These are phyloP conservation scores for Tricholoma matsutake DNA, from an alignment of 768 basidiomycete species.

Conservation along the genomic window DNA sequence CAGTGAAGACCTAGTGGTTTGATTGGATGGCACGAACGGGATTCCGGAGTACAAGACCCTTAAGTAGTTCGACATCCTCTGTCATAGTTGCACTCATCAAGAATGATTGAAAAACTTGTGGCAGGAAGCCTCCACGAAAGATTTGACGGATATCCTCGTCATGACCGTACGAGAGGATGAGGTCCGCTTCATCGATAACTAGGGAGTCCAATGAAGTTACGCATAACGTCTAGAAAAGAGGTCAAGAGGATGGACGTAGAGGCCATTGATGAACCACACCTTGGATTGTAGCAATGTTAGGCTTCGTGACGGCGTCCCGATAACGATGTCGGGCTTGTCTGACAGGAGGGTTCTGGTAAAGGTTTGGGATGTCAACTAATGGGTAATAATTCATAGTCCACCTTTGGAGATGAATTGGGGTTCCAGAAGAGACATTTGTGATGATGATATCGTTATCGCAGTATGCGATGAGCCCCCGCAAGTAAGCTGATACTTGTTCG, in stretches of 20 bases:
- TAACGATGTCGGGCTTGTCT: slow-evolving; percentile 76
- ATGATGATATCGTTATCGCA: slow-evolving; percentile 73
- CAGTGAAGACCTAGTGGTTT: neutral
- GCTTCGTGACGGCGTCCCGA: slow-evolving; percentile 75
- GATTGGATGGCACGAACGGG: slow-evolving; percentile 56
- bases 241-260: neutral
- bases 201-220: slow-evolving; percentile 74
- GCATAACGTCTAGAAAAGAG: slow-evolving; percentile 49
- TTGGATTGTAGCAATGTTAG: slow-evolving; percentile 69
- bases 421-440: slow-evolving; percentile 76
- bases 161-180: slow-evolving; percentile 95
- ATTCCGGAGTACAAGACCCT: slow-evolving; percentile 81
- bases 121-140: slow-evolving; percentile 66
- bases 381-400: slow-evolving; percentile 2
- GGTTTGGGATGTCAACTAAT: neutral
- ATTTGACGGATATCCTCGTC: slow-evolving; percentile 81
- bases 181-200: slow-evolving; percentile 96
- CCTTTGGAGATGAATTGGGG: slow-evolving; percentile 66
- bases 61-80: slow-evolving; percentile 89
- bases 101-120: slow-evolving; percentile 85
- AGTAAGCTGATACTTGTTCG: slow-evolving; percentile 78
- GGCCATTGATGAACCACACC: slow-evolving; percentile 33
- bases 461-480: slow-evolving; percentile 65
- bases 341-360: slow-evolving; percentile 29
- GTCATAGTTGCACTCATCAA: slow-evolving; percentile 98